These are phyloP conservation scores for Penicillium capsulatum DNA, from an alignment of 2,329 filamentous ascomycete species.

Conservation along the genomic window DNA sequence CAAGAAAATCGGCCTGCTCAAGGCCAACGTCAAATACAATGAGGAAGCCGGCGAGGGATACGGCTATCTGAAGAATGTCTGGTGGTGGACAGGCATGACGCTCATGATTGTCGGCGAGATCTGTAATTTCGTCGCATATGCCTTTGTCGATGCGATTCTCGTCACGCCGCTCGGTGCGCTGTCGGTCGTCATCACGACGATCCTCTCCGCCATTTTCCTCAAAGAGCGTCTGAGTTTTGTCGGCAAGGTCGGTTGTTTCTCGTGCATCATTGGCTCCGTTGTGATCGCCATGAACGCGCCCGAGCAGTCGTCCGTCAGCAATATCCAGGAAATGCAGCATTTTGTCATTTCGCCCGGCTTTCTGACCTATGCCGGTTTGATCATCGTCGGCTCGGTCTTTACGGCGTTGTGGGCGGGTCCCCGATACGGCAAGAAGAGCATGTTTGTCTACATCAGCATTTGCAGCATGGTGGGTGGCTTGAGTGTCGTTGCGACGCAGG, in stretches of 20 bases:
- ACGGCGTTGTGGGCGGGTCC: conserved; percentile 78
- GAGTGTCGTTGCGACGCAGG: conserved; percentile 92
- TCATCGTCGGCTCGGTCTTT: conserved; percentile 68
- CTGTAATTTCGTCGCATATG: conserved; percentile 96
- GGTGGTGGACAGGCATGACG: conserved; percentile 94
- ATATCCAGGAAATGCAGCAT: conserved; percentile 87
- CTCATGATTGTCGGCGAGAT: conserved; percentile 96
- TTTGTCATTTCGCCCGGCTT: conserved; percentile 86
- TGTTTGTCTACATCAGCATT: conserved; percentile 95
- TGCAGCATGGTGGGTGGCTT: conserved; percentile 92
- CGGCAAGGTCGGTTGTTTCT: conserved; percentile 91
- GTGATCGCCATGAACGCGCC: conserved; percentile 95
- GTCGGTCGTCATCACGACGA: conserved; percentile 85
- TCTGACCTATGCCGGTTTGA: conserved; percentile 74
- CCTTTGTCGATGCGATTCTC: conserved; percentile 92
- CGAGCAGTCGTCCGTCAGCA: conserved; percentile 72
- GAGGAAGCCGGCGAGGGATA: conserved; percentile 95
- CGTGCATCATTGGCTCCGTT: conserved; percentile 88
- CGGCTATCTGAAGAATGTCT: conserved; percentile 90
- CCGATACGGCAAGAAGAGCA: conserved; percentile 89
- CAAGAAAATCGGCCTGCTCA: conserved; percentile 88
- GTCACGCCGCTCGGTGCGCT: conserved; percentile 89
- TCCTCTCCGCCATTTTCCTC: conserved; percentile 88
- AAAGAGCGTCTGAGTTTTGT: conserved; percentile 95
- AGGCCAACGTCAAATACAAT: conserved; percentile 92